Evolutionary conservation across 2,329 filamentous ascomycete species (phyloP), one percentile per base, ranked within the genome.

Genomic region (Mariannaea elegans): DNA sequence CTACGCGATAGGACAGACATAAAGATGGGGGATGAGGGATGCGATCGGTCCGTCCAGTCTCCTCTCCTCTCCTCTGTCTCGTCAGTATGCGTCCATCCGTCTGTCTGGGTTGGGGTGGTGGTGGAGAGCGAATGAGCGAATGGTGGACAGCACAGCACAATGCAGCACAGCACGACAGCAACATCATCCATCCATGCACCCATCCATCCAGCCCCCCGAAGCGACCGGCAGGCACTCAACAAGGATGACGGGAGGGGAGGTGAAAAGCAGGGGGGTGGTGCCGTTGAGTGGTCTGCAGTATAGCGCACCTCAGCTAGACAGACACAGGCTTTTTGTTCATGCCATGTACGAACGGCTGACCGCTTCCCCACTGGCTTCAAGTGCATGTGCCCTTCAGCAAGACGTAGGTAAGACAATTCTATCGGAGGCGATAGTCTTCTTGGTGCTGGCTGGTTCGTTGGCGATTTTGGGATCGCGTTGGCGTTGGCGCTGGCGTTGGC

Each of bases 401-500:
- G 32, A 13, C 12, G 13, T 36, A 36, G 10, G 32, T 36, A 36
- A 36, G 32, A 36, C 32, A 36, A 14, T 36, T 36, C 32, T 36
- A 13, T 36, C 32, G 14, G 32, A n/a, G 32, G 32, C 32, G 13
- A 36, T 36, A n/a, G 13, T 14, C 32, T 36, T 36, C 7, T 36
- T 5, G 12, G 32, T 14, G 12, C 32, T 36, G 7, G 32, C 32
- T 36, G 32, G 32, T 14, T 36, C 32, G 32, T n/a, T 36, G 7
- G 32, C 14, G n/a, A n/a, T n/a, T n/a, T n/a, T n/a, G n/a, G 32
- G 31, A 23, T 39, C 16, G 50, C 45, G 45, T 50, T 53, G 56
- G 56, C 45, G 56, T 21, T 59, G 56, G 56, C 50, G 56, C 41
- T 34, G 46, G 48, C 38, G 54, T 27, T 53, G 56, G 56, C 56